Evolutionary conservation across 2,329 filamentous ascomycete species (phyloP).

Genomic region (Harringtonia lauricola): DNA sequence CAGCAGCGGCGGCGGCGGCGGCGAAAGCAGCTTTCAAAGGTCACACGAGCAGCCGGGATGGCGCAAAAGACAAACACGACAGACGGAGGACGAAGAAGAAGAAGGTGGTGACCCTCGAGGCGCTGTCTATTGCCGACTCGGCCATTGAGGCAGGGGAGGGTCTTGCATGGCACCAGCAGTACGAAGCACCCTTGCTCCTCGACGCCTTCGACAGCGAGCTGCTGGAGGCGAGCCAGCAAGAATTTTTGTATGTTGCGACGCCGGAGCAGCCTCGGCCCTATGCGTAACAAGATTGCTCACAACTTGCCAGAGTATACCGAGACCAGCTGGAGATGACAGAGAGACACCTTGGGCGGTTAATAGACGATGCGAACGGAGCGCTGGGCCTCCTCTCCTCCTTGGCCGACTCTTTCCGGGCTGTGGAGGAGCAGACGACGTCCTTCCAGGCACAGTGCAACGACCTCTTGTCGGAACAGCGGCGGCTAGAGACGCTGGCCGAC

Average conservation of each 20-base stretch:
- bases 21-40: not conserved
- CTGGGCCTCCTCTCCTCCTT: conserved; percentile 67
- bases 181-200: conserved; percentile 21
- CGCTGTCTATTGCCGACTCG: conserved; percentile 28
- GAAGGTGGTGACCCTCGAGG: conserved; percentile 36
- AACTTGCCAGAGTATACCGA: conserved; percentile 38
- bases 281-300: not conserved
- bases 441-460: conserved; percentile 91
- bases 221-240: conserved; percentile 70
- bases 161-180: conserved; percentile 8
- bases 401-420: conserved; percentile 75
- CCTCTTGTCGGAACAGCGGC: conserved; percentile 69
- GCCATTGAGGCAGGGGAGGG: conserved; percentile 7
- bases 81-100: conserved; percentile 15
- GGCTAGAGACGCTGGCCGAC: conserved; percentile 67
- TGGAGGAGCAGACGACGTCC: conserved; percentile 82
- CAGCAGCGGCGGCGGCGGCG: not conserved
- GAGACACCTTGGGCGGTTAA: conserved; percentile 67
- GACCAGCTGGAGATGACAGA: conserved; percentile 71
- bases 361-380: conserved; percentile 65
- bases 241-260: conserved; percentile 58
- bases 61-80: not conserved
- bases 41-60: not conserved
- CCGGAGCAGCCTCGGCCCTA: not conserved
- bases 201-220: conserved; percentile 58